These are phyloP conservation scores for Colletotrichum shisoi DNA, from an alignment of 2,329 filamentous ascomycete species.

Conservation along the genomic window DNA sequence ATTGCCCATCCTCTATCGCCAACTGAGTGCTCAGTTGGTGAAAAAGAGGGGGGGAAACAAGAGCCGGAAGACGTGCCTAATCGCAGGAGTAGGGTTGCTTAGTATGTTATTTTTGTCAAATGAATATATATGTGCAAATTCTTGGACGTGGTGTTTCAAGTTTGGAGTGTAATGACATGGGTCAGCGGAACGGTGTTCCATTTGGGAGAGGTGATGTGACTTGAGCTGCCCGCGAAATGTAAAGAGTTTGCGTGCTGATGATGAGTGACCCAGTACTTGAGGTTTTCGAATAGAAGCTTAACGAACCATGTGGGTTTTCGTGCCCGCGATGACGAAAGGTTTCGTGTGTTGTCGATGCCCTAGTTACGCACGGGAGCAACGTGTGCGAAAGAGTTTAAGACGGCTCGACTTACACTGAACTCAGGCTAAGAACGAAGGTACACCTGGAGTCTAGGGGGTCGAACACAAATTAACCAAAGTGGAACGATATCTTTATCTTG, in stretches of 20 bases:
- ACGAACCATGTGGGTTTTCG: too few relatives aligned
- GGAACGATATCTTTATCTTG: neutral
- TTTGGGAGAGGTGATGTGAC: neutral
- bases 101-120: neutral
- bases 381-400: neutral
- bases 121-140: neutral
- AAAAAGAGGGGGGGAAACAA: neutral
- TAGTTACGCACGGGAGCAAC: too few relatives aligned
- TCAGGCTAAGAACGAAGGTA: too few relatives aligned
- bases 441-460: too few relatives aligned
- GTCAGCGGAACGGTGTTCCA: neutral
- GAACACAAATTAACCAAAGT: neutral
- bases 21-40: slow-evolving; percentile 13
- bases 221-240: neutral
- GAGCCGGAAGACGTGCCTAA: neutral
- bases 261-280: neutral
- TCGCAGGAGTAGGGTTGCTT: neutral
- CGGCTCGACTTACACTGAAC: neutral
- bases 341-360: too few relatives aligned
- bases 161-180: neutral
- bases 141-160: neutral
- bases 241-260: neutral
- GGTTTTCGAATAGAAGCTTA: neutral
- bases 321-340: too few relatives aligned
- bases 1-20: slow-evolving; percentile 5